Conservation (phyloP, 352 stramenopile species). For the Halophytophthora batemanensis region DNA sequence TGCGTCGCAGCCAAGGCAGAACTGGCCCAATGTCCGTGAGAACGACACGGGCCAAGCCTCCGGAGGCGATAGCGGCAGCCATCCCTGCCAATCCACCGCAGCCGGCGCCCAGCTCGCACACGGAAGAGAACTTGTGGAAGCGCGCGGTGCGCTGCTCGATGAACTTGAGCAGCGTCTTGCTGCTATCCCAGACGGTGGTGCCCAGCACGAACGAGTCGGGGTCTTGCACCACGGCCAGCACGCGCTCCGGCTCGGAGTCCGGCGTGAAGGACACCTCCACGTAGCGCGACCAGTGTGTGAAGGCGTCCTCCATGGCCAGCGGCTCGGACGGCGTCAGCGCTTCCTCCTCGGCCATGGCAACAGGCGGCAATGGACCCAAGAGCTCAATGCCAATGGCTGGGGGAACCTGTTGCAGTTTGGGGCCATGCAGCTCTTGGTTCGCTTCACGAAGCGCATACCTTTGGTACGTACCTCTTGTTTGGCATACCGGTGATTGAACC, state of each 20-base stretch:
- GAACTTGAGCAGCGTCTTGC: slow-evolving; percentile 85
- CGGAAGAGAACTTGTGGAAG: slow-evolving; percentile 58
- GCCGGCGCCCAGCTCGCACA: slow-evolving; percentile 75
- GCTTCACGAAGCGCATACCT: no score
- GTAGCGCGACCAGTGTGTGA: slow-evolving; percentile 79
- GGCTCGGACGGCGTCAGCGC: slow-evolving; percentile 48
- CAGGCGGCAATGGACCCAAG: slow-evolving; percentile 7
- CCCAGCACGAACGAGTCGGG: slow-evolving; percentile 81
- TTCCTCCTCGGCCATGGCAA: slow-evolving; percentile 58
- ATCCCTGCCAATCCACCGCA: slow-evolving; percentile 74
- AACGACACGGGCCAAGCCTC: slow-evolving; percentile 57
- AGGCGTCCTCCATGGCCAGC: slow-evolving; percentile 67
- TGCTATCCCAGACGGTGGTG: slow-evolving; percentile 83
- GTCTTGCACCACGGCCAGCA: slow-evolving; percentile 66
- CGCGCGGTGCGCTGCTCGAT: slow-evolving; percentile 55
- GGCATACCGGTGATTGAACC: no score
- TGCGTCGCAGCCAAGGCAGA: slow-evolving; percentile 72
- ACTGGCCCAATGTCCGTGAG: slow-evolving; percentile 78
- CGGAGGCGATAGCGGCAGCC: slow-evolving; percentile 60
- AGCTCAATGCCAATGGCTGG: background rate
- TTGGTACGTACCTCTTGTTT: no score
- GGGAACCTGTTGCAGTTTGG: slow-evolving; percentile 7
- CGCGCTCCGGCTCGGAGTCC: slow-evolving; percentile 16
- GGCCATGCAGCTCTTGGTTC: no score
- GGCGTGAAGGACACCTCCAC: slow-evolving; percentile 51